Conservation (phyloP, 73 alveolate genomes). For the Loxodes magnus region DNA sequence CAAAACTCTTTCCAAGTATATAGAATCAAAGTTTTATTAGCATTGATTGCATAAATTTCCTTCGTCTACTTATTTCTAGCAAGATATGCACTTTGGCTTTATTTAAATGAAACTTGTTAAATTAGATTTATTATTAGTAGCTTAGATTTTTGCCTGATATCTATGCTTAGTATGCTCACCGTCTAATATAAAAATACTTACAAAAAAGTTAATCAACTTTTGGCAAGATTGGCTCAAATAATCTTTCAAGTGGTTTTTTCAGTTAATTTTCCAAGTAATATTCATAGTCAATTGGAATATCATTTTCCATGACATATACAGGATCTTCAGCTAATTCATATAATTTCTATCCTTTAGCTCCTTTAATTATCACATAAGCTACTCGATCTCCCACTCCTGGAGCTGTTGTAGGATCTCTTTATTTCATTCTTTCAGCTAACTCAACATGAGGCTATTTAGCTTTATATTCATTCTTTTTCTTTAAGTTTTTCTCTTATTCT, state of each 20-base stretch:
- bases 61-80: constrained; percentile 66
- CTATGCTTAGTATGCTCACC: constrained; percentile 97
- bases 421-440: constrained; percentile 96
- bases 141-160: constrained; percentile 63
- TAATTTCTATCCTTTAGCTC: constrained; percentile 79
- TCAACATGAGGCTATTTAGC: constrained; percentile 99
- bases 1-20: constrained; percentile 70
- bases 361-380: constrained; percentile 89
- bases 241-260: constrained; percentile 90
- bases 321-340: constrained; percentile 99
- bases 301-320: constrained; percentile 90
- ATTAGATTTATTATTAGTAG: constrained; percentile 52
- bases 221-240: constrained; percentile 79
- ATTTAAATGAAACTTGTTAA: constrained; percentile 73
- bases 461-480: constrained; percentile 22
- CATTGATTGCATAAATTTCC: constrained; percentile 75
- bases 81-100: constrained; percentile 70
- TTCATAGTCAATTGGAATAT: constrained; percentile 92
- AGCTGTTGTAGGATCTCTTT: constrained; percentile 81
- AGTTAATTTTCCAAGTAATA: constrained; percentile 95
- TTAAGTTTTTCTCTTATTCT: constrained; percentile 24
- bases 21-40: constrained; percentile 51
- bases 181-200: constrained; percentile 46
- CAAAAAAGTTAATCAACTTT: constrained; percentile 71
- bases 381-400: constrained; percentile 98